A percentile compares a stretch with the other conserved stretches of the same genome.
Conservation (phyloP, 1,284 basidiomycete genomes). For the Cutaneotrichosporon cutaneum region DNA sequence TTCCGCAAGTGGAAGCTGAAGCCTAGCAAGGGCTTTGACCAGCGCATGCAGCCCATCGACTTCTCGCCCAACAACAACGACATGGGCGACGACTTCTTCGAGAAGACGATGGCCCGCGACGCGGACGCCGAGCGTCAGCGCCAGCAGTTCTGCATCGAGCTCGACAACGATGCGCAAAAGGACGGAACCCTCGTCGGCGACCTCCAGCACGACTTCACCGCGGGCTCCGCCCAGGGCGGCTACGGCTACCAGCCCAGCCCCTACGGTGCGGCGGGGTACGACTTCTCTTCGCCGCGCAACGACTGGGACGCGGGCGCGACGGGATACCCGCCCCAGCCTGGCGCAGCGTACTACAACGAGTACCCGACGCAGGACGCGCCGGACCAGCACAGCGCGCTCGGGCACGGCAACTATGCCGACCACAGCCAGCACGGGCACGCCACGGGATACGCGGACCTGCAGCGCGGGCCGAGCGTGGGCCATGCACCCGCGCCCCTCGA, state of each 20-base stretch:
- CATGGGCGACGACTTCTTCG: conserved; percentile 35
- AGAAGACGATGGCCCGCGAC: conserved; percentile 47
- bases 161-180: conserved; percentile 33
- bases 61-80: conserved; percentile 75
- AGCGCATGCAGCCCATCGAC: conserved; percentile 58
- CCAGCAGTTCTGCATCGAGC: conserved; percentile 42
- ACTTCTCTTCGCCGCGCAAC: conserved; percentile 8
- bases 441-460: conserved; percentile 40
- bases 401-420: conserved; percentile 11
- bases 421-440: conserved; percentile 16
- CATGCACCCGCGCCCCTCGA: conserved; percentile 14
- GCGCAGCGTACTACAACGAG: conserved; percentile 18
- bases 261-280: conserved; percentile 14
- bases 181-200: conserved; percentile 39
- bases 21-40: conserved; percentile 73
- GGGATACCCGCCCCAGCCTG: conserved; percentile 19
- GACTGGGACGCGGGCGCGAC: conserved; percentile 16
- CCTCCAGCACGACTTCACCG: conserved; percentile 71
- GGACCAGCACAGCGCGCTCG: not conserved
- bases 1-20: conserved; percentile 89
- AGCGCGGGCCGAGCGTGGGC: conserved; percentile 32
- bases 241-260: conserved; percentile 15
- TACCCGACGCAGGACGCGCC: conserved; percentile 37
- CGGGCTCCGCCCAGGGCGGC: conserved; percentile 55
- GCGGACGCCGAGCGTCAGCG: conserved; percentile 44